Conservation (phyloP, 1,284 basidiomycete species). For the Stereum hirsutum region DNA sequence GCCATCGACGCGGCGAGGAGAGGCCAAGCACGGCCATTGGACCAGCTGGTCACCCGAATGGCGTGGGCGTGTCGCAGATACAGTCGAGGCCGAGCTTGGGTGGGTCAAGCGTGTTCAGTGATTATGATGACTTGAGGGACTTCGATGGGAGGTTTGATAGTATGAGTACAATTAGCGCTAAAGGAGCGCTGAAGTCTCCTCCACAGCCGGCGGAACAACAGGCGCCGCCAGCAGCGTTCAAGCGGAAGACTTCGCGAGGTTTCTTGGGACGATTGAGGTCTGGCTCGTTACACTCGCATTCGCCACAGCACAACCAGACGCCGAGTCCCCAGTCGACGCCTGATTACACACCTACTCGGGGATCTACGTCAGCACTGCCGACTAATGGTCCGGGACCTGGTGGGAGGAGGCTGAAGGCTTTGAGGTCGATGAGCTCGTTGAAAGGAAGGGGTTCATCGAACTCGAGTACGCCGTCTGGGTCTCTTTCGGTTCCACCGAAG, state of each 20-base stretch:
- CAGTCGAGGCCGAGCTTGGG: constrained; percentile 44
- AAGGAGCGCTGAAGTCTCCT: constrained; percentile 22
- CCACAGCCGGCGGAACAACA: constrained; percentile 25
- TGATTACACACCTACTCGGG: constrained; percentile 4
- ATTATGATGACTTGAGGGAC: constrained; percentile 77
- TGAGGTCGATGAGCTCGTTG: constrained; percentile 74
- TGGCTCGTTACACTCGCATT: constrained; percentile 27
- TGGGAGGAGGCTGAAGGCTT: constrained; percentile 47
- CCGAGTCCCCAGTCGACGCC: constrained; percentile 28
- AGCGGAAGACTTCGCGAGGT: constrained; percentile 54
- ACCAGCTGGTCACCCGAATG: background rate
- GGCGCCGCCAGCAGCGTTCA: constrained; percentile 21
- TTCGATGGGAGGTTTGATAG: constrained; percentile 80
- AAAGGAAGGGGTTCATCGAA: constrained; percentile 39
- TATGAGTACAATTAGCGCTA: constrained; percentile 54
- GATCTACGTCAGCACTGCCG: no score
- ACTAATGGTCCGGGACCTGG: constrained; percentile 12
- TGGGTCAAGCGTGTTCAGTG: constrained; percentile 64
- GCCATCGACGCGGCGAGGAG: constrained; percentile 17
- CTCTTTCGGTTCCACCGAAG: constrained; percentile 10
- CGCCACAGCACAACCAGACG: constrained; percentile 20
- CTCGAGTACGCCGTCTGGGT: no score
- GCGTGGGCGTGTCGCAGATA: constrained; percentile 10
- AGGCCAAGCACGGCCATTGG: constrained; percentile 16
- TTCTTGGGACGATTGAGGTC: constrained; percentile 56